Evolutionary conservation across 306 rosid species (phyloP).

Genomic region (Pyrus communis): DNA sequence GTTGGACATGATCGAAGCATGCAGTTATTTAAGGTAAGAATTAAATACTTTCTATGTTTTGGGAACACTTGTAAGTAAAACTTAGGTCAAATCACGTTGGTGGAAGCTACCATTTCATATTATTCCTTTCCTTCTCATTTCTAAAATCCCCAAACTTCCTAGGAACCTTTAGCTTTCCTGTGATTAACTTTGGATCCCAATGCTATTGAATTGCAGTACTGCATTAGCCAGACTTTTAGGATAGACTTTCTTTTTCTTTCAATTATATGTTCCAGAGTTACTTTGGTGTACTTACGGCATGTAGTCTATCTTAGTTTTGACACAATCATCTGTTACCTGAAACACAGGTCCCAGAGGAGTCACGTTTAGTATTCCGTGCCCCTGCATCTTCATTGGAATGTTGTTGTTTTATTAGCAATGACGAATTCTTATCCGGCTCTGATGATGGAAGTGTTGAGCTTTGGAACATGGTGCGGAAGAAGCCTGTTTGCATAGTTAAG

Average conservation of each 20-base stretch:
- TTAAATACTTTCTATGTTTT: neutral
- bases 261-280: neutral
- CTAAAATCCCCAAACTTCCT: neutral
- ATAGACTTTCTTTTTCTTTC: neutral
- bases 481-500: constrained; percentile 63
- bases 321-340: constrained; percentile 11
- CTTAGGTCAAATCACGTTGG: neutral
- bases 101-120: neutral
- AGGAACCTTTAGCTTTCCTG: neutral
- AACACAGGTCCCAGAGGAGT: constrained; percentile 88
- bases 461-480: constrained; percentile 67
- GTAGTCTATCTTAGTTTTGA: neutral
- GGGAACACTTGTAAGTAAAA: neutral
- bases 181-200: neutral
- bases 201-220: neutral
- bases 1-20: constrained; percentile 88
- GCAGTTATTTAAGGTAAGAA: constrained; percentile 82
- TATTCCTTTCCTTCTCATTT: neutral
- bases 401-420: constrained; percentile 76
- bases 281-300: neutral
- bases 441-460: constrained; percentile 87
- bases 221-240: neutral
- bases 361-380: constrained; percentile 83
- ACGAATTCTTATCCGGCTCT: constrained; percentile 79
- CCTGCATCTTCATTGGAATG: constrained; percentile 84